Percentiles rank a stretch among this genome's conserved stretches.
Conservation (phyloP, 2,329 filamentous ascomycete species). For the Fonsecaea nubica region DNA sequence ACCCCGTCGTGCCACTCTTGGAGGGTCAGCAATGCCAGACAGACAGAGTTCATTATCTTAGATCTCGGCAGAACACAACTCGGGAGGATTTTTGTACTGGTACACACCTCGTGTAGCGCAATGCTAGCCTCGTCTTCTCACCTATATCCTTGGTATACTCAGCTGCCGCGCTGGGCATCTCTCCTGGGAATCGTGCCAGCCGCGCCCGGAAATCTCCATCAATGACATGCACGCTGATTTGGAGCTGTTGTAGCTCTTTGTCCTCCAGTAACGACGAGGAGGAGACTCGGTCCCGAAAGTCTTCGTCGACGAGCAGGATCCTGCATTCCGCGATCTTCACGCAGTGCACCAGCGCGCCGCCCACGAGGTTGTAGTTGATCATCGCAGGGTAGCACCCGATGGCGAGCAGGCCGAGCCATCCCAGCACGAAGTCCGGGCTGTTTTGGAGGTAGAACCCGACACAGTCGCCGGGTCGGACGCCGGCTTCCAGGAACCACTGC, state of each 20-base stretch:
- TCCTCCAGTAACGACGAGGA: conserved; percentile 41
- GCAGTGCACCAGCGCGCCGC: conserved; percentile 69
- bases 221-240: conserved; percentile 46
- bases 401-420: conserved; percentile 68
- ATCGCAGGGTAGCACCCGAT: conserved; percentile 72
- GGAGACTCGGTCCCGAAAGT: conserved; percentile 47
- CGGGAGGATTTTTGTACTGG: too few species aligned
- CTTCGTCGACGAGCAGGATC: conserved; percentile 65
- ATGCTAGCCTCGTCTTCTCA: conserved; percentile 1
- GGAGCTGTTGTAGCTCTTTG: conserved; percentile 48
- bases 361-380: conserved; percentile 69
- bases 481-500: conserved; percentile 64
- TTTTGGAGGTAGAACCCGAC: conserved; percentile 72
- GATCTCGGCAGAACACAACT: too few species aligned
- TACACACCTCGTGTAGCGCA: conserved; percentile 64
- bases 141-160: conserved; percentile 56
- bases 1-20: conserved; percentile 71
- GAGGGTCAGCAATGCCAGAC: neutral
- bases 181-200: conserved; percentile 56
- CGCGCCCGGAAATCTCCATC: conserved; percentile 56
- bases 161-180: conserved; percentile 57
- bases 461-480: conserved; percentile 64
- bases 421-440: conserved; percentile 69
- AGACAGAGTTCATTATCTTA: too few species aligned
- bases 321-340: conserved; percentile 63